Evolutionary conservation across 169 alveolate genomes (phyloP).

Genomic region (Amoebophrya sp.): DNA sequence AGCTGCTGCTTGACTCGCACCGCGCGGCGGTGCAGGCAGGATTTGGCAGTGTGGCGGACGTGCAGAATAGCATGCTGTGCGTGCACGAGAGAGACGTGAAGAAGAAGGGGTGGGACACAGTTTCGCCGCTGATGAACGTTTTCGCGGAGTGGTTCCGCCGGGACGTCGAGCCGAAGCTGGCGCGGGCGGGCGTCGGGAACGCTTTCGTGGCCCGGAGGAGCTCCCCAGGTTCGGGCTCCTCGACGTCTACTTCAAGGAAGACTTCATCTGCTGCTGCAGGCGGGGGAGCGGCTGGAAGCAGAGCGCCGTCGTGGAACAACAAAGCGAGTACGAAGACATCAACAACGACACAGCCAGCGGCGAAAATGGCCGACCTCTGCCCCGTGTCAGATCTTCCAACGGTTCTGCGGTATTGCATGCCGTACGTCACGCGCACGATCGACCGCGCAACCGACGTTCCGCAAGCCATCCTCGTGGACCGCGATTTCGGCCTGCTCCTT

Average conservation of each 20-base stretch:
- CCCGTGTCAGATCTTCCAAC: background rate
- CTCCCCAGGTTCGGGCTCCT: too few relatives aligned
- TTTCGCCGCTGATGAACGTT: background rate
- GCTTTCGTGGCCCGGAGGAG: too few relatives aligned
- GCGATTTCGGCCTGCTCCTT: background rate
- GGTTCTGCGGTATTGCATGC: background rate
- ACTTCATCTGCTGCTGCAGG: too few relatives aligned
- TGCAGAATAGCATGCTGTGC: background rate
- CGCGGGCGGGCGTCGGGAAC: too few relatives aligned
- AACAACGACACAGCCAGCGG: too few relatives aligned
- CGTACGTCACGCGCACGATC: background rate
- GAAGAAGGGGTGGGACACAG: background rate
- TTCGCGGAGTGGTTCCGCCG: background rate
- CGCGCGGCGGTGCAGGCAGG: background rate
- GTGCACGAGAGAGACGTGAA: background rate
- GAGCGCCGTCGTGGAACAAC: too few relatives aligned
- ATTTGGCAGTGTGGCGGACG: background rate
- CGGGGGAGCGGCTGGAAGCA: too few relatives aligned
- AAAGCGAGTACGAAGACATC: too few relatives aligned
- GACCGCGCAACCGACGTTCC: too few relatives aligned
- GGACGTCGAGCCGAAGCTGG: too few relatives aligned
- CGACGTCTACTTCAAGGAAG: too few relatives aligned
- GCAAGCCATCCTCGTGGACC: background rate
- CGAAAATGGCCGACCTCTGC: too few relatives aligned
- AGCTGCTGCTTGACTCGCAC: background rate